Conservation (phyloP, 176 grass and related monocot species). For the Zea luxurians region DNA sequence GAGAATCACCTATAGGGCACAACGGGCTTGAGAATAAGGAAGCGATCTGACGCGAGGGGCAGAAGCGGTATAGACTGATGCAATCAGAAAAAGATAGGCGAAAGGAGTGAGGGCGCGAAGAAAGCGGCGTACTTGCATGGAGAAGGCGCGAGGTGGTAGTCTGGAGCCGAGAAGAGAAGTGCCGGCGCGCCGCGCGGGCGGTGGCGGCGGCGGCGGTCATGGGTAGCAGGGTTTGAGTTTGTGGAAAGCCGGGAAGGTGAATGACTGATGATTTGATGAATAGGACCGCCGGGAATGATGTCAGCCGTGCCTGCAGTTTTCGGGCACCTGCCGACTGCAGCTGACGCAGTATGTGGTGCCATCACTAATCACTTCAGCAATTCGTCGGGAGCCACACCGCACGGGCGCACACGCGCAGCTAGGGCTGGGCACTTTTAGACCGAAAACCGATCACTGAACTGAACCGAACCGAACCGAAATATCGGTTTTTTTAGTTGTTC, state of each 20-base stretch:
- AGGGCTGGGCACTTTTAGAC: no score
- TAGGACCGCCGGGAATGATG: neutral
- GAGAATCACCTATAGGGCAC: slow-evolving; percentile 24
- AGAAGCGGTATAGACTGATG: neutral
- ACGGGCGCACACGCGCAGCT: no score
- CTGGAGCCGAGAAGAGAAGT: slow-evolving; percentile 16
- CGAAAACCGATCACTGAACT: no score
- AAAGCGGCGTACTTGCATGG: slow-evolving; percentile 43
- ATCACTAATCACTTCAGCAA: no score
- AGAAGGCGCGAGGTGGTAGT: slow-evolving; percentile 29
- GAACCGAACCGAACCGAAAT: no score
- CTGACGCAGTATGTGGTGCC: neutral
- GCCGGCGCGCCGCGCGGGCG: slow-evolving; percentile 32
- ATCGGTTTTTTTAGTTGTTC: no score
- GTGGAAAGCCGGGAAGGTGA: neutral
- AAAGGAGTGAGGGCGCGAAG: neutral
- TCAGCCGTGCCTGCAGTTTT: slow-evolving; percentile 15
- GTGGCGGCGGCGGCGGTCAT: slow-evolving; percentile 40
- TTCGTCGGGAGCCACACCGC: no score
- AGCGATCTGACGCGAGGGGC: neutral
- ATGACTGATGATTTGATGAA: no score
- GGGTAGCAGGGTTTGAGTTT: neutral
- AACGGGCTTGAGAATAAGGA: neutral
- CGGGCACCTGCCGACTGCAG: neutral
- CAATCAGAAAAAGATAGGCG: neutral